Percentiles rank a stretch among this genome's conserved stretches.
Evolutionary conservation across 495 filamentous ascomycete genomes (phyloP).

Genomic region (Thermochaetoides thermophila): DNA sequence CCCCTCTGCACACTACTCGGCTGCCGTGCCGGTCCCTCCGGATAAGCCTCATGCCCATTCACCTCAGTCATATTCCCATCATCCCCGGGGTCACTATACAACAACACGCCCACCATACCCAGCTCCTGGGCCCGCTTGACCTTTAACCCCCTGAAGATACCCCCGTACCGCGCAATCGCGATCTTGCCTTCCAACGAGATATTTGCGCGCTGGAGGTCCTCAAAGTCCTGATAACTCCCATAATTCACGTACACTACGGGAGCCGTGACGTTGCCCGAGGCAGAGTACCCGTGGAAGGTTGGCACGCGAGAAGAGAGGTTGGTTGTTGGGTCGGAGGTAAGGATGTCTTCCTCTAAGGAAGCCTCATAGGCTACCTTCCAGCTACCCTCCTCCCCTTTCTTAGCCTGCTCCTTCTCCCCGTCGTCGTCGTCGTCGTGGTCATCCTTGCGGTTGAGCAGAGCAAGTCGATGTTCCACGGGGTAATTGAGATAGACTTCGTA

Average conservation of each 20-base stretch:
- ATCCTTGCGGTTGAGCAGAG: constrained; percentile 56
- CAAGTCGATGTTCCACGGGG: constrained; percentile 63
- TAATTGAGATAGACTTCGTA: constrained; percentile 94
- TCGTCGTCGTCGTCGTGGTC: constrained; percentile 11
- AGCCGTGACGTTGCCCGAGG: constrained; percentile 78
- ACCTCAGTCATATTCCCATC: constrained; percentile 70
- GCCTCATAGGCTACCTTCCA: constrained; percentile 68
- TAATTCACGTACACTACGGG: constrained; percentile 73
- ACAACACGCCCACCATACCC: constrained; percentile 73
- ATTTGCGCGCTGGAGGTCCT: constrained; percentile 65
- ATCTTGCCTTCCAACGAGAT: constrained; percentile 72
- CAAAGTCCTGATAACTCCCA: constrained; percentile 70
- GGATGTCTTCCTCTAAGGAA: constrained; percentile 65
- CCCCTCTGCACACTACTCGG: constrained; percentile 84
- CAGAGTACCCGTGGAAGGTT: constrained; percentile 92
- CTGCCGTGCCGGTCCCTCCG: constrained; percentile 73
- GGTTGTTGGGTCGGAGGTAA: constrained; percentile 73
- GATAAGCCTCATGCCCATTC: constrained; percentile 69
- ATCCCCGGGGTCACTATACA: constrained; percentile 82
- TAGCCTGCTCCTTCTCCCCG: too few species aligned
- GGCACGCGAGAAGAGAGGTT: constrained; percentile 61
- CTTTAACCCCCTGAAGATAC: constrained; percentile 80
- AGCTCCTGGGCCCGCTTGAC: constrained; percentile 85
- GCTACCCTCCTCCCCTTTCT: too few species aligned
- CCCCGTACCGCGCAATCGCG: constrained; percentile 73